Evolutionary conservation across 208 protist genomes (phyloP), one percentile per base, ranked within the genome.

Genomic region (Trypanosoma caninum): DNA sequence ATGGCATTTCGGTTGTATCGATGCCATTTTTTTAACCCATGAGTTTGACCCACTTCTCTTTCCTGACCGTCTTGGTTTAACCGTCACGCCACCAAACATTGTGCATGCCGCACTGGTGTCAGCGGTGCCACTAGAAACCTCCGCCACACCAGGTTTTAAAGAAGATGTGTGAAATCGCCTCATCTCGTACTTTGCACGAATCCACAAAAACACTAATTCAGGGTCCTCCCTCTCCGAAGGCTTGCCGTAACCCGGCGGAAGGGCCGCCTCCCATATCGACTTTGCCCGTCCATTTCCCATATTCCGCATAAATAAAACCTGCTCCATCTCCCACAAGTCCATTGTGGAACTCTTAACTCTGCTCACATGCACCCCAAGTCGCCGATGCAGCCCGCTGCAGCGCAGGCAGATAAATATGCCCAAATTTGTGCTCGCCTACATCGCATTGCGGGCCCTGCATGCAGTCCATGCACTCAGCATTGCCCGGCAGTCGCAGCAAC

Each of bases 381-480:
- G 89, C 13, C 93, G 79, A 62, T 97, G 93, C 16, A 97, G 74
- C n/a, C 91, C 91, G 45, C 89, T 79, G 64, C 93, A 97, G 1
- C 89, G 79, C 31, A 94, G 80, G 52, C 89, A 96, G 20, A 94
- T 69, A 59, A 96, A 96, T n/a, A 94, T 80, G 45, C 90, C 90
- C 3, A 94, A 41, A 47, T 84, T 94, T 0, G 76, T 76, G 40
- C 77, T 88, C 1, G 84, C 81, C 90, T 87, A 96, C 30, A 74
- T 82, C 16, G 87, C 79, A 46, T 82, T 84, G 13, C 69, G 59
- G 1, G 74, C 78, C n/a, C 54, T 42, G 66, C 90, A 96, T 42
- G 66, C 90, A 96, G 48, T 96, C 90, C 61, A 84, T 80, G 57
- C 90, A 96, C 42, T 79, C 74, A 0, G 64, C 47, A 57, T 96